Base-by-base conservation (phyloP, 352 stramenopile genomes). In the Phytophthora boehmeriae region DNA sequence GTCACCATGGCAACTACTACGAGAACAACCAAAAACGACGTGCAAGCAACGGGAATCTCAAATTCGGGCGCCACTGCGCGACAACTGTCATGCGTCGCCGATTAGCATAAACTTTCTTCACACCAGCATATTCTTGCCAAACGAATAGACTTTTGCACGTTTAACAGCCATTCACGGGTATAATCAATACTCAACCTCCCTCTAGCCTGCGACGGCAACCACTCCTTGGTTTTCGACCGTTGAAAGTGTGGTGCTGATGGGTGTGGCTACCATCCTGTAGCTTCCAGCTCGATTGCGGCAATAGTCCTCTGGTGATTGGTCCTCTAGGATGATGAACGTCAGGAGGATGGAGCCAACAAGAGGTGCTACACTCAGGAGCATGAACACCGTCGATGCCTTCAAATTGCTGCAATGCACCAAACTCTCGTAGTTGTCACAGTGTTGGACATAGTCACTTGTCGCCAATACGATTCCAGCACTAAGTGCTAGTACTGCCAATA, bases 361-460 rank as follows among this genome's bases (percentile, higher is more conserved):
- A 3, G 70, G 65, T 35, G 77, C 19, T 3, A 61, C 53, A 25
- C 71, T 66, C 9, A 76, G 16, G 11, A 88, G 65, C 9, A 72
- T 44, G 34, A 83, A 81, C n/a, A 73, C 43, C 8, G 51, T 56
- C 1, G 76, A 67, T 4, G 69, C 39, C 19, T 66, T 71, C 25
- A 88, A 42, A 47, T 83, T 85, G 42, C 20, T 58, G 58, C 78
- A 88, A 39, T 71, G 42, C 47, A 79, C 57, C 44, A 74, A 51
- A 32, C 27, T 35, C 10, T 48, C 63, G 17, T 76, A 80, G 11
- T 57, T 42, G 35, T 64, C 60, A 35, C 78, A 86, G 25, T 72
- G 32, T 43, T 62, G 39, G 9, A 73, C 68, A 28, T 74, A 74
- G 30, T 61, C 55, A 36, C 66, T 71, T 8, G 10, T 45, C 5